Evolutionary conservation across 2,329 filamentous ascomycete species (phyloP).

Genomic region (Cladosporium sp.): DNA sequence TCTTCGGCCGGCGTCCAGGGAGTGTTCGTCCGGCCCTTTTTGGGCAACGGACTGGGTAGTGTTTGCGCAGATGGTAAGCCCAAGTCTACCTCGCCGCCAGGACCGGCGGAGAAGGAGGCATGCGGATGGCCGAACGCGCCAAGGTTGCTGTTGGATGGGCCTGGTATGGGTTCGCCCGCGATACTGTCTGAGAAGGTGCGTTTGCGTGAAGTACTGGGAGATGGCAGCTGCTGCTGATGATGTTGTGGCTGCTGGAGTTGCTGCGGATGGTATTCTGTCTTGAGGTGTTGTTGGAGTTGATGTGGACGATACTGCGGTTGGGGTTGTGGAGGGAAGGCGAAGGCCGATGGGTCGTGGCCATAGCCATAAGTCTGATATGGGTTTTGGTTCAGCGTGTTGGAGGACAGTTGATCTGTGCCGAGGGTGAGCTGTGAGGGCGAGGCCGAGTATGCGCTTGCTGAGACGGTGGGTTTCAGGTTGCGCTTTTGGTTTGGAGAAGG

Average conservation of each 20-base stretch:
- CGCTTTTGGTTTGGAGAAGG: constrained; percentile 40
- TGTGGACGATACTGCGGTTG: constrained; percentile 23
- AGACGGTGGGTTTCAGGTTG: constrained; percentile 38
- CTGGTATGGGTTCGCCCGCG: constrained; percentile 23
- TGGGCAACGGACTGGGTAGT: constrained; percentile 52
- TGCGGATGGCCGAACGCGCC: constrained; percentile 26
- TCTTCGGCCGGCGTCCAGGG: constrained; percentile 97
- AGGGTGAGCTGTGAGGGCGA: constrained; percentile 35
- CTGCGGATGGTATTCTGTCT: constrained; percentile 18
- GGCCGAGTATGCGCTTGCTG: constrained; percentile 33
- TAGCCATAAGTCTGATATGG: constrained; percentile 29
- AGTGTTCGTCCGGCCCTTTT: constrained; percentile 97
- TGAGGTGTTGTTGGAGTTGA: constrained; percentile 21
- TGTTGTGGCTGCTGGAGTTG: constrained; percentile 32
- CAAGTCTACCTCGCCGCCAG: constrained; percentile 14
- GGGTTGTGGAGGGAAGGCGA: constrained; percentile 27
- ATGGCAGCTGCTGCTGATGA: constrained; percentile 24
- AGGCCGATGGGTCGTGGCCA: constrained; percentile 25
- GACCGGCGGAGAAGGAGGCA: constrained; percentile 23
- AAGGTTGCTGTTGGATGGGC: constrained; percentile 27
- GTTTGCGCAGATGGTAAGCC: constrained; percentile 28
- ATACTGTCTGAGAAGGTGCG: constrained; percentile 32
- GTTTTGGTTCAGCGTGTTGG: constrained; percentile 21
- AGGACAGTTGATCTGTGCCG: constrained; percentile 25
- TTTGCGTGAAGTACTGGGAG: constrained; percentile 32